Evolutionary conservation across 306 rosid species (phyloP).

Genomic region (Acacia acuminata): DNA sequence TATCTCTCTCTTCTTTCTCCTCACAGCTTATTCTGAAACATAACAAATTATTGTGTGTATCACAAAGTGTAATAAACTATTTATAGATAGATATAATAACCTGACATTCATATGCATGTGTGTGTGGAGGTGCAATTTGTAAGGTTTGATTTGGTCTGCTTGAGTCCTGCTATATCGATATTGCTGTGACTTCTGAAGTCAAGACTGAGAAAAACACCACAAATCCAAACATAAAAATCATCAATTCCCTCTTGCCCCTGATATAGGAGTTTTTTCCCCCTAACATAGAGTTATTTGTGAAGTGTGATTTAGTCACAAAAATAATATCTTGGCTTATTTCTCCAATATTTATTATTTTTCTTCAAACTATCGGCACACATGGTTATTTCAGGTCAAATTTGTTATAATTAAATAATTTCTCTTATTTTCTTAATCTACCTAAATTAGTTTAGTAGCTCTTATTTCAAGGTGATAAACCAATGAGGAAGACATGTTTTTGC

Average conservation of each 20-base stretch:
- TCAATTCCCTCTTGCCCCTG: too few species aligned
- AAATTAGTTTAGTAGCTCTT: too few species aligned
- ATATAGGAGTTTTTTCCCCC: too few species aligned
- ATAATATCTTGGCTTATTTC: too few species aligned
- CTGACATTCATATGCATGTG: background rate
- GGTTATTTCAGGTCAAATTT: too few species aligned
- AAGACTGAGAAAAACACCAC: background rate
- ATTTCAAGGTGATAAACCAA: background rate
- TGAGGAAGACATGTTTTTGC: background rate
- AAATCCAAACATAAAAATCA: background rate
- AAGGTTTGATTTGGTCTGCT: background rate
- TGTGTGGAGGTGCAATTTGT: background rate
- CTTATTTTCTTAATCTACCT: too few species aligned
- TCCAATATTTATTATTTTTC: too few species aligned
- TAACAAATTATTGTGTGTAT: background rate
- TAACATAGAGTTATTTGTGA: too few species aligned
- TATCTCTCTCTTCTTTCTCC: conserved; percentile 39
- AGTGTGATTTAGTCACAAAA: too few species aligned
- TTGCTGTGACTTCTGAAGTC: background rate
- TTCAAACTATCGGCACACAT: too few species aligned
- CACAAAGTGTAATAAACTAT: background rate
- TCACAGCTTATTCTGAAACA: conserved; percentile 44
- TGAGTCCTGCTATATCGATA: background rate
- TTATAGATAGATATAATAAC: background rate
- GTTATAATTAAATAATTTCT: too few species aligned